phyloP scores from a whole-genome alignment of 2,329 filamentous ascomycete genomes.

The Xylaria hypoxylon region DNA sequence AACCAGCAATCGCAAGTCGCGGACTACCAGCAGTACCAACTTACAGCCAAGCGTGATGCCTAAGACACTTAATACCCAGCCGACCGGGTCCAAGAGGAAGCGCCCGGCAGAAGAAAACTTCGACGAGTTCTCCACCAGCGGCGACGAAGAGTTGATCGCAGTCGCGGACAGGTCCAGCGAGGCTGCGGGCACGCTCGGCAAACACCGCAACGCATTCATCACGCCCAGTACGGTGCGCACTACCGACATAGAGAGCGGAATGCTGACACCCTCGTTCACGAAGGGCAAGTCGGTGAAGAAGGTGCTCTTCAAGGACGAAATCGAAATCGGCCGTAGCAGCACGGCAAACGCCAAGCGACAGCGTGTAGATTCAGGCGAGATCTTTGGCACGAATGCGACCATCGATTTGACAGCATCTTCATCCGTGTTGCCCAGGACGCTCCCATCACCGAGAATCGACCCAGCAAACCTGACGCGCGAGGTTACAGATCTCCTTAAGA shows the following conservation, averaged over 20 bases:
- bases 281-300: constrained; percentile 43
- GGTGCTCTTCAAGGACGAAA: constrained; percentile 28
- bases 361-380: constrained; percentile 27
- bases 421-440: background rate
- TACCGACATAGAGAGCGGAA: constrained; percentile 35
- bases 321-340: background rate
- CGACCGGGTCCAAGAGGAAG: constrained; percentile 45
- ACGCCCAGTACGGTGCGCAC: constrained; percentile 33
- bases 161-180: constrained; percentile 41
- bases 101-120: constrained; percentile 42
- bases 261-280: constrained; percentile 46
- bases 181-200: background rate
- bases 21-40: constrained; percentile 1
- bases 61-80: constrained; percentile 27
- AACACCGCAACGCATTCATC: constrained; percentile 9
- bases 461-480: constrained; percentile 55
- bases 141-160: constrained; percentile 45
- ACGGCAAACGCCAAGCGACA: constrained; percentile 37
- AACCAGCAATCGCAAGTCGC: background rate
- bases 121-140: constrained; percentile 47
- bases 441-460: constrained; percentile 38
- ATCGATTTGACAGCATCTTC: constrained; percentile 35
- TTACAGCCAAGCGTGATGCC: constrained; percentile 23
- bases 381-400: constrained; percentile 37
- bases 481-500: constrained; percentile 62